Evolutionary conservation across 2,329 filamentous ascomycete species (phyloP).

Genomic region (Aspergillus tamarii): DNA sequence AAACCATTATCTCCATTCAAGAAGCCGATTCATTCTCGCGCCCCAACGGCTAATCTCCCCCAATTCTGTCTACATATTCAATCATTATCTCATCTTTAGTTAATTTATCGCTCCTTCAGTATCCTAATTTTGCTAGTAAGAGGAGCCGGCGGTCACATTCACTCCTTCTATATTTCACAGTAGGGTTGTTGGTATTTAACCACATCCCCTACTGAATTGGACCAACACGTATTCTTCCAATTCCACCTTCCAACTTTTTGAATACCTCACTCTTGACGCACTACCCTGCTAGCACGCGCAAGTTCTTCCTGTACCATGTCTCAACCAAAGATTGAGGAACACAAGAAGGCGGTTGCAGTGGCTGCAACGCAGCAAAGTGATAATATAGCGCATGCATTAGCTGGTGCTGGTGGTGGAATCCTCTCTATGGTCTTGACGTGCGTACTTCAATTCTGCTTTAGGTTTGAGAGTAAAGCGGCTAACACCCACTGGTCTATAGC

Average conservation of each 20-base stretch:
- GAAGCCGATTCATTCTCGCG: constrained; percentile 37
- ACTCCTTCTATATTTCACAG: neutral
- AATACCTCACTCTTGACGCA: neutral
- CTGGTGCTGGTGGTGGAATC: constrained; percentile 89
- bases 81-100: neutral
- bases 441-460: constrained; percentile 25
- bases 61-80: neutral
- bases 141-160: neutral
- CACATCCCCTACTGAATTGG: neutral
- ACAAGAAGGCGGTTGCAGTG: constrained; percentile 46
- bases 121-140: neutral
- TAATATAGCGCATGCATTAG: constrained; percentile 94
- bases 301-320: constrained; percentile 37
- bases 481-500: constrained; percentile 49
- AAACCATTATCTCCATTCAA: constrained; percentile 24
- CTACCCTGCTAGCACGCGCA: neutral
- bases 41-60: constrained; percentile 5
- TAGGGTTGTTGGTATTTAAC: neutral
- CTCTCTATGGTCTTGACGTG: constrained; percentile 95
- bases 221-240: neutral
- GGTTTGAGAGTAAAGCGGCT: constrained; percentile 9
- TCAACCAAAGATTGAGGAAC: constrained; percentile 40
- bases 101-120: neutral
- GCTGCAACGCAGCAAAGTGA: constrained; percentile 81
- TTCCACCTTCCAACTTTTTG: constrained; percentile 5